Evolutionary conservation across 495 filamentous ascomycete genomes (phyloP), one percentile per base, ranked within the genome.

Genomic region (Talaromyces nanjingensis): DNA sequence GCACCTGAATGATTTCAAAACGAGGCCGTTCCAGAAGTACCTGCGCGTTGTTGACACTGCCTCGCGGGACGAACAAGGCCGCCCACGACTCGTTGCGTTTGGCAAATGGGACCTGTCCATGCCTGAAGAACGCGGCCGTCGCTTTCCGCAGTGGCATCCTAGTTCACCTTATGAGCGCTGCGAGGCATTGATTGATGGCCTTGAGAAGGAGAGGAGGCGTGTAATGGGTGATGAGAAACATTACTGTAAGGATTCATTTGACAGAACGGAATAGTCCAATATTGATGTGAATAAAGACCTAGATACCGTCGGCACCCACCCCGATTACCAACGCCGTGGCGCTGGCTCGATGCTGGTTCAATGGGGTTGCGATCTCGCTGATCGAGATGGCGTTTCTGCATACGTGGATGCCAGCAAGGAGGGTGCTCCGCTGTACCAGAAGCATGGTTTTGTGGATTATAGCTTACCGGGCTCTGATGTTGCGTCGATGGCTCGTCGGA

Each of bases 281-380:
- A 39, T 39, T 60, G 34, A 60, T 33, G 33, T 60, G 57, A 60
- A 37, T 22, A 55, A 29, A 77, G 75, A 74, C 55, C 78, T 86
- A 37, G 76, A 82, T 65, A 76, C 81, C 57, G 67, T 87, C 8
- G 73, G 77, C 12, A 80, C 79, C 20, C 76, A 81, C 58, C 82
- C 81, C 3, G 74, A 77, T 24, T 80, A 79, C 60, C 75, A 77
- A 62, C 65, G 74, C 16, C 70, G 76, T 27, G 83, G 84, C 3
- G 84, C 84, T 0, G 83, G 79, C 8, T 71, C 72, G 1, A 74
- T 79, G 67, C 76, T 86, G 1, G 71, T 83, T 4, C 39, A 69
- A 18, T 86, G 83, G 82, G 82, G 82, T 3, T 77, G 80, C 49
- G 68, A 76, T 18, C 64, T 71, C 39, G 78, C 80, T 0, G 76